phyloP scores from a whole-genome alignment of 2,329 filamentous ascomycete species.

The Acephala macrosclerotiorum region DNA sequence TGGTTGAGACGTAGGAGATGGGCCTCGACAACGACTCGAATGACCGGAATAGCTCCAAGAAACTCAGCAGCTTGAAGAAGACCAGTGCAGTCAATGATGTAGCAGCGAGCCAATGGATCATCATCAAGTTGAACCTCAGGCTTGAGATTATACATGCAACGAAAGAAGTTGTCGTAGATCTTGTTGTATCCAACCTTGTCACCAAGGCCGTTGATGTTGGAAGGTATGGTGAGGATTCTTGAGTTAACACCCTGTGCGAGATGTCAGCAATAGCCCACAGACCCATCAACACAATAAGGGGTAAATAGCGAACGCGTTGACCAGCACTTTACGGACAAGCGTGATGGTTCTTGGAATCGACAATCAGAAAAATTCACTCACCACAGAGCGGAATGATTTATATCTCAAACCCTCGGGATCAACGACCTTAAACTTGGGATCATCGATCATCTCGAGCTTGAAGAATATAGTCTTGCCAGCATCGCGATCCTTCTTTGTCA shows the following conservation, averaged over 20 bases:
- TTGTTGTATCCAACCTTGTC: constrained; percentile 26
- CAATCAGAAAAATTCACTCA: constrained; percentile 26
- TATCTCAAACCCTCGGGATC: constrained; percentile 32
- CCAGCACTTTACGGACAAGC: background rate
- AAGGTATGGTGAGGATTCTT: background rate
- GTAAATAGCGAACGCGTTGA: too few species aligned
- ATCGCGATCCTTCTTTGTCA: constrained; percentile 28
- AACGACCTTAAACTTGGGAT: constrained; percentile 4
- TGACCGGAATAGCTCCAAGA: constrained; percentile 26
- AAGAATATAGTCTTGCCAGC: constrained; percentile 32
- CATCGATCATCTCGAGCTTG: constrained; percentile 35
- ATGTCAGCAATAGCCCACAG: background rate
- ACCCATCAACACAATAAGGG: too few species aligned
- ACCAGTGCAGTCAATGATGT: constrained; percentile 31
- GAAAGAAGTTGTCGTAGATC: constrained; percentile 42
- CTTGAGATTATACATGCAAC: constrained; percentile 33
- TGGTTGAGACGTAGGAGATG: constrained; percentile 37
- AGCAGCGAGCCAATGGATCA: constrained; percentile 9
- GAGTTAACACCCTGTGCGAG: background rate
- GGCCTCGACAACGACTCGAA: constrained; percentile 36
- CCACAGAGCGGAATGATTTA: constrained; percentile 34
- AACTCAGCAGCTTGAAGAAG: constrained; percentile 37
- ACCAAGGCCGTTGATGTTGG: constrained; percentile 28
- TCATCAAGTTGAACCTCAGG: constrained; percentile 26
- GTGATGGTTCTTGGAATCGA: background rate